phyloP scores from a whole-genome alignment of 2,329 filamentous ascomycete species.

The Lizonia empirigonia region DNA sequence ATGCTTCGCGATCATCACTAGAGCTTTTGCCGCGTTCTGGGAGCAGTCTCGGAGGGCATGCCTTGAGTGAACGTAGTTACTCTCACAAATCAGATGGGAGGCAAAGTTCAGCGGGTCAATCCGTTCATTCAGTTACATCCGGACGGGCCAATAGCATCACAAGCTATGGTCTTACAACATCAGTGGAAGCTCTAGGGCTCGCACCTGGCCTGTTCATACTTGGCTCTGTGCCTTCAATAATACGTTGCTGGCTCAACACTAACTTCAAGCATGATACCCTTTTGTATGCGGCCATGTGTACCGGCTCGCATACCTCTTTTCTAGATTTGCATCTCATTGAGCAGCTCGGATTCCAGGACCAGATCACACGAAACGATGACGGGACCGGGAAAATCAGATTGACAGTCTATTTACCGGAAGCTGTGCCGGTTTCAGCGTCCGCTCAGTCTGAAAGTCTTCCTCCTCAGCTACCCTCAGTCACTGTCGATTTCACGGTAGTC shows the following conservation, averaged over 20 bases:
- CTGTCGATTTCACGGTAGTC: slow-evolving; percentile 76
- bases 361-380: slow-evolving; percentile 69
- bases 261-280: slow-evolving; percentile 89
- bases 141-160: slow-evolving; percentile 82
- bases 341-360: slow-evolving; percentile 72
- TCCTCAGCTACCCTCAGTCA: slow-evolving; percentile 81
- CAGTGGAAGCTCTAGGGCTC: slow-evolving; percentile 73
- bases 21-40: slow-evolving; percentile 81
- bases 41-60: slow-evolving; percentile 77
- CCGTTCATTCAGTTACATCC: slow-evolving; percentile 74
- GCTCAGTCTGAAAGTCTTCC: slow-evolving; percentile 70
- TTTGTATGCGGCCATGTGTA: slow-evolving; percentile 90
- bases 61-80: slow-evolving; percentile 85
- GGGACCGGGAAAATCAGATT: slow-evolving; percentile 73
- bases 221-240: slow-evolving; percentile 88
- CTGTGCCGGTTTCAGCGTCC: slow-evolving; percentile 76
- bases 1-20: slow-evolving; percentile 79
- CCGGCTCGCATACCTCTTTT: slow-evolving; percentile 86
- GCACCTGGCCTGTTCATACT: slow-evolving; percentile 85
- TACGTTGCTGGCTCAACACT: slow-evolving; percentile 91
- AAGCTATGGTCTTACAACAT: slow-evolving; percentile 72
- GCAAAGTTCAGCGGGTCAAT: slow-evolving; percentile 91
- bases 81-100: slow-evolving; percentile 97
- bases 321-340: slow-evolving; percentile 76
- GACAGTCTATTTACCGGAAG: slow-evolving; percentile 88